phyloP scores from a whole-genome alignment of 2,329 filamentous ascomycete genomes.

The Epichloe coenophiala region DNA sequence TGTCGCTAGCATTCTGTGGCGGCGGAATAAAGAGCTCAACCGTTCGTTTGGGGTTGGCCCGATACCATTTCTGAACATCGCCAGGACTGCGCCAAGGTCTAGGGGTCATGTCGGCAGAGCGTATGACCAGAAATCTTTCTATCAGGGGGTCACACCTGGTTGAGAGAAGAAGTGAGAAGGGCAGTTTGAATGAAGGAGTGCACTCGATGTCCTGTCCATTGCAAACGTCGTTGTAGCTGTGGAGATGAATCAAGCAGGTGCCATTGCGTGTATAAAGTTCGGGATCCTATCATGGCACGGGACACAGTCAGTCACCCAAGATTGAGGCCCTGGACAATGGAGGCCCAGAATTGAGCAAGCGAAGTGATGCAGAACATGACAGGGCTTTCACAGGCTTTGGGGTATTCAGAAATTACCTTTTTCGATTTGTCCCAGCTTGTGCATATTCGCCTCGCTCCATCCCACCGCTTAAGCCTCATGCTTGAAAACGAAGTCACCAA shows the following conservation, averaged over 20 bases:
- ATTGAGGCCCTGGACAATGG: not conserved
- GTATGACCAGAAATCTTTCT: slow-evolving; percentile 28
- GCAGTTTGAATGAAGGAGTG: slow-evolving; percentile 55
- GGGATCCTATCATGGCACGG: slow-evolving; percentile 40
- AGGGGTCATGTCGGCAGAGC: slow-evolving; percentile 16
- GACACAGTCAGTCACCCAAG: not conserved
- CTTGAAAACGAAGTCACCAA: not conserved
- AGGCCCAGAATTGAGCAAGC: not conserved
- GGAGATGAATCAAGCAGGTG: slow-evolving; percentile 58
- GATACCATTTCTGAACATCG: slow-evolving; percentile 20
- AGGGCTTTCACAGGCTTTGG: not conserved
- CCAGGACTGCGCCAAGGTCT: slow-evolving; percentile 11
- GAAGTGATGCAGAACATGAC: not conserved
- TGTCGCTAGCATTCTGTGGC: slow-evolving; percentile 37
- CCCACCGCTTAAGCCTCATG: slow-evolving; percentile 6
- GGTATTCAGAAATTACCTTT: slow-evolving; percentile 3
- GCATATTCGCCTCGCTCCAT: slow-evolving; percentile 4
- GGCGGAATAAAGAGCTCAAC: slow-evolving; percentile 59
- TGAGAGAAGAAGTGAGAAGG: slow-evolving; percentile 41
- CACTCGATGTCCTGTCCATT: slow-evolving; percentile 45
- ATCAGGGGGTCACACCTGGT: slow-evolving; percentile 49
- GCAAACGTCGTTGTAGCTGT: slow-evolving; percentile 22
- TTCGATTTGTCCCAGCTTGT: slow-evolving; percentile 4
- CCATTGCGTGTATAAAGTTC: slow-evolving; percentile 57
- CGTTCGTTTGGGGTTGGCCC: slow-evolving; percentile 16